phyloP scores from a whole-genome alignment of 2,329 filamentous ascomycete genomes.

The Karstenula rhodostoma region DNA sequence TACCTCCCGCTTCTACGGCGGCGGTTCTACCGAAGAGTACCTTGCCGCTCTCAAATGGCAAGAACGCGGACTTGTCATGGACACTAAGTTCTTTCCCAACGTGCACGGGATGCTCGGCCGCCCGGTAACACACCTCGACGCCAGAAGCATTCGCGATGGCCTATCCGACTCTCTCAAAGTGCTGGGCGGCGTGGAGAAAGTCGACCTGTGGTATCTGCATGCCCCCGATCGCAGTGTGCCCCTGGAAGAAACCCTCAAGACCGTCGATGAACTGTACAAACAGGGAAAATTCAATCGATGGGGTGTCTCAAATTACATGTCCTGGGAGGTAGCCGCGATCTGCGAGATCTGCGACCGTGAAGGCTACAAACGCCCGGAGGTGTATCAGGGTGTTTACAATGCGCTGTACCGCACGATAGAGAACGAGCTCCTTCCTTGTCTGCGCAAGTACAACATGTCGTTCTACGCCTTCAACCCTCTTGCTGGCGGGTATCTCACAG shows the following conservation, averaged over 20 bases:
- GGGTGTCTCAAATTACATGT: conserved; percentile 57
- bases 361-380: conserved; percentile 54
- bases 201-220: conserved; percentile 59
- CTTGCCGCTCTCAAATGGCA: conserved; percentile 12
- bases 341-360: conserved; percentile 54
- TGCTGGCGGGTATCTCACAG: conserved; percentile 29
- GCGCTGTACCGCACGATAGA: conserved; percentile 28
- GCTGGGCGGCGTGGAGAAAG: conserved; percentile 34
- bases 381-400: conserved; percentile 55
- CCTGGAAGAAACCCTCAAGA: conserved; percentile 56
- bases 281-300: conserved; percentile 57
- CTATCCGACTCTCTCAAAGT: conserved; percentile 50
- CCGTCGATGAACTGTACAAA: conserved; percentile 56
- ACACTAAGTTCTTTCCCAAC: conserved; percentile 12
- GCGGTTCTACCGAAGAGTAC: conserved; percentile 42
- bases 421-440: conserved; percentile 30
- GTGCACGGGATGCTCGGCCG: conserved; percentile 32
- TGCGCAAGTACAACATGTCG: conserved; percentile 26
- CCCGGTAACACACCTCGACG: conserved; percentile 31
- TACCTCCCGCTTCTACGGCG: conserved; percentile 51
- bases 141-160: conserved; percentile 44
- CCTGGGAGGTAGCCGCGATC: conserved; percentile 56
- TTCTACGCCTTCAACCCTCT: conserved; percentile 32
- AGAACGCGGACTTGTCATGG: conserved; percentile 6
- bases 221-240: conserved; percentile 54